Percentiles rank a stretch among this genome's conserved stretches.
Conservation (phyloP, 2,329 filamentous ascomycete genomes). For the Fonsecaea nubica region DNA sequence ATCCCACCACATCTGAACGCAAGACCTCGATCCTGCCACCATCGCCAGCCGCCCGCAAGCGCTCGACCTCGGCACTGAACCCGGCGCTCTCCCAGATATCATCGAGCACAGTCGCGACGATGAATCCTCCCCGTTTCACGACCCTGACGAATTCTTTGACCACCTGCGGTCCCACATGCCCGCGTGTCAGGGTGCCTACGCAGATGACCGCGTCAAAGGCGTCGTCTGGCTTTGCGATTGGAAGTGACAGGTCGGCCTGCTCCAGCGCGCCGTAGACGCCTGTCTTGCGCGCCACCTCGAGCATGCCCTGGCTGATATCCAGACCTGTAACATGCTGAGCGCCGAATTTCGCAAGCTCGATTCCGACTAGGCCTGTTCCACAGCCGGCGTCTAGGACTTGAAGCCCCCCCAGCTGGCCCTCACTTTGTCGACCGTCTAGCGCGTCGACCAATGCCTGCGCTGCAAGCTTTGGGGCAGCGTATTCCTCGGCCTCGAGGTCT, state of each 20-base stretch:
- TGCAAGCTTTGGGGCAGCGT: constrained; percentile 51
- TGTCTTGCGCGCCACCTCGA: constrained; percentile 58
- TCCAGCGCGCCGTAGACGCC: constrained; percentile 57
- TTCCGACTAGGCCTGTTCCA: constrained; percentile 62
- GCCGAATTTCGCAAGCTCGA: constrained; percentile 53
- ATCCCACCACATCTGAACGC: constrained; percentile 20
- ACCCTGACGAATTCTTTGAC: constrained; percentile 60
- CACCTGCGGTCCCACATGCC: constrained; percentile 61
- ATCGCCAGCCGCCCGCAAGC: constrained; percentile 39
- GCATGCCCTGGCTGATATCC: constrained; percentile 62
- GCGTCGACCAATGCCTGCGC: constrained; percentile 43
- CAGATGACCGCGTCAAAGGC: constrained; percentile 61
- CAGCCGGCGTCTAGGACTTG: constrained; percentile 63
- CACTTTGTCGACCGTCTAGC: not conserved
- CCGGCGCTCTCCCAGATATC: constrained; percentile 59
- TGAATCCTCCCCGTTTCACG: constrained; percentile 50
- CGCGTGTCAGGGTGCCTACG: constrained; percentile 62
- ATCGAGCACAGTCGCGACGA: constrained; percentile 60
- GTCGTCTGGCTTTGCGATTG: constrained; percentile 49
- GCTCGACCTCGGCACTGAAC: constrained; percentile 55
- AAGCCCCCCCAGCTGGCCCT: constrained; percentile 35
- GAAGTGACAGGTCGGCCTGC: constrained; percentile 56
- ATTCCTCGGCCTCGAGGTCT: constrained; percentile 50
- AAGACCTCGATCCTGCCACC: constrained; percentile 46
- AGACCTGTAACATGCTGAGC: constrained; percentile 59